Conservation (phyloP, 2,329 filamentous ascomycete species). For the Fusarium pseudograminearum region DNA sequence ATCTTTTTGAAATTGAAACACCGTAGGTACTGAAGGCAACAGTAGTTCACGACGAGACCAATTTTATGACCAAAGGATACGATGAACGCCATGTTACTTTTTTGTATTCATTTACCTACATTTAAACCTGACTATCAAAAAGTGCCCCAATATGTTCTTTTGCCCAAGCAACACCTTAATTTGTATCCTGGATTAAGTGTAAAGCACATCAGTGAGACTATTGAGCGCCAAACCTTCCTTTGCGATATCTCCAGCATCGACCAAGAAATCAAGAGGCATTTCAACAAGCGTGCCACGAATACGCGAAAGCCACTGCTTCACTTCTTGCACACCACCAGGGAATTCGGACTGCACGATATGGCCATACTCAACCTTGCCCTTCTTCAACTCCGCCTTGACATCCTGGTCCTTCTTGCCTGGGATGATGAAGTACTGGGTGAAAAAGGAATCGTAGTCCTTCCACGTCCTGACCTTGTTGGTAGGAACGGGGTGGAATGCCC, state of each 20-base stretch:
- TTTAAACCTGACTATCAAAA: background rate
- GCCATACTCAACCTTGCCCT: slow-evolving; percentile 79
- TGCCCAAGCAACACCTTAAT: background rate
- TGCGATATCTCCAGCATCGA: slow-evolving; percentile 81
- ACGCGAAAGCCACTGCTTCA: slow-evolving; percentile 76
- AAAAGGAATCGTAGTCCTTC: slow-evolving; percentile 80
- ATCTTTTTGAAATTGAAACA: background rate
- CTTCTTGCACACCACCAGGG: slow-evolving; percentile 75
- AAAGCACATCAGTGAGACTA: slow-evolving; percentile 77
- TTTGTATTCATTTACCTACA: background rate
- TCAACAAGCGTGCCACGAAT: slow-evolving; percentile 81
- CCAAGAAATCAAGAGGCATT: slow-evolving; percentile 93
- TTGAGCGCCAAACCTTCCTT: slow-evolving; percentile 82
- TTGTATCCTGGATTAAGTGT: slow-evolving; percentile 61
- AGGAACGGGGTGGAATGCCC: slow-evolving; percentile 84
- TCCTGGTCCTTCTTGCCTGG: slow-evolving; percentile 64
- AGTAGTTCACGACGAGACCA: background rate
- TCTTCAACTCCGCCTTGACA: slow-evolving; percentile 61
- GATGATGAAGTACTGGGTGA: slow-evolving; percentile 72
- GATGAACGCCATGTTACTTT: background rate
- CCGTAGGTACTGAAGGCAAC: background rate
- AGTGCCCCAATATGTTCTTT: background rate
- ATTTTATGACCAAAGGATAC: background rate
- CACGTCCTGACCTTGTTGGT: slow-evolving; percentile 76
- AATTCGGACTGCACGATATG: slow-evolving; percentile 89